Conservation (phyloP, 2,329 filamentous ascomycete species). For the Xylaria sp. region DNA sequence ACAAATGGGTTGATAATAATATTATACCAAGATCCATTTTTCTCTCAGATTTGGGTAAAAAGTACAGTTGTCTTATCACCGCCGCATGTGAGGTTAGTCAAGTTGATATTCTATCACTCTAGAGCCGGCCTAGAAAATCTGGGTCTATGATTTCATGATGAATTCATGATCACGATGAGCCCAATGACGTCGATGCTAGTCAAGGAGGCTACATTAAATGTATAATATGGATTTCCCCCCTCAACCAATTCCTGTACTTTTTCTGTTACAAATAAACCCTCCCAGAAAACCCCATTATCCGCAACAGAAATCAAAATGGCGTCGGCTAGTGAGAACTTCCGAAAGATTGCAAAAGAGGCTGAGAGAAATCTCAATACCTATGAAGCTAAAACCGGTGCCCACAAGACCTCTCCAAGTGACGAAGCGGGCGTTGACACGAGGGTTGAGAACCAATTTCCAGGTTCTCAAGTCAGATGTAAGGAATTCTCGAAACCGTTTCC, state of each 20-base stretch:
- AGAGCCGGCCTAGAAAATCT: constrained; percentile 18
- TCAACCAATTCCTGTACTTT: neutral
- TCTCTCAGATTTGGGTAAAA: neutral
- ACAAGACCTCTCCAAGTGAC: constrained; percentile 52
- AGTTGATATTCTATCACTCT: constrained; percentile 17
- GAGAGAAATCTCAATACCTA: constrained; percentile 61
- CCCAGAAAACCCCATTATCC: neutral
- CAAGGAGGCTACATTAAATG: neutral
- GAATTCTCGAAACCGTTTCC: too few species aligned
- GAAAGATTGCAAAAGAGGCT: constrained; percentile 57
- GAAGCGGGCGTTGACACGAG: constrained; percentile 56
- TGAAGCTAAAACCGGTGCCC: constrained; percentile 58
- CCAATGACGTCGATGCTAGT: constrained; percentile 35
- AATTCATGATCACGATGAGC: constrained; percentile 33
- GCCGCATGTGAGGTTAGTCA: constrained; percentile 1
- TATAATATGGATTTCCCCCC: neutral
- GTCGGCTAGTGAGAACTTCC: constrained; percentile 50
- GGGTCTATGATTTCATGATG: constrained; percentile 45
- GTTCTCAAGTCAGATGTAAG: constrained; percentile 49
- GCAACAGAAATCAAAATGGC: constrained; percentile 43
- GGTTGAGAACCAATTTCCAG: constrained; percentile 57
- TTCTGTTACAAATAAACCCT: neutral
- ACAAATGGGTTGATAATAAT: neutral
- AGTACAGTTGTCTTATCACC: neutral
- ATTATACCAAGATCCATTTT: constrained; percentile 10